Evolutionary conservation across 306 rosid species (phyloP), one percentile per base, ranked within the genome.

Genomic region (Acmispon strigosus): DNA sequence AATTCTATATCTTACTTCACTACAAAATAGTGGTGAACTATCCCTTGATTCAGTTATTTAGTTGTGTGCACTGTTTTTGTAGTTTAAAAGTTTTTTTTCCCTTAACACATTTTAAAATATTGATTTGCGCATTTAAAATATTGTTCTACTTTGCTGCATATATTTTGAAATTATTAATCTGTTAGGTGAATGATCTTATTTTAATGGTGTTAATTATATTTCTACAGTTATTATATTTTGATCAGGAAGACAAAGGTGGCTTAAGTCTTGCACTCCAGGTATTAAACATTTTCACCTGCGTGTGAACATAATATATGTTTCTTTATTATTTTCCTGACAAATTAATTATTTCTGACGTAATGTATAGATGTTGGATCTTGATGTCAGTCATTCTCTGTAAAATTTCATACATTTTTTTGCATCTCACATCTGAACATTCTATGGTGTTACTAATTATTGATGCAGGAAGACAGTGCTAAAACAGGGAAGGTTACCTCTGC

Each of bases 231-330:
- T 48, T 95, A 67, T 87, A 89, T 82, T 95, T 95, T 74, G 97
- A 95, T 77, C 96, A 73, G 74, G 99, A 88, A 68, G 96, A 84
- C 70, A 89, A 66, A 49, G 83, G 91, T 55, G 99, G 99, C 74
- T 75, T 95, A 76, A 90, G 97, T 76, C 96, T 95, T 74, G 94
- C 93, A 49, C 84, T 95, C 68, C 99, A 95, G 96, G 99, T 95
- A 86, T 50, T 73, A 39, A 56, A 20, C 78, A 27, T 58, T 81
- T 32, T 72, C 34, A 49, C n/a, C 24, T 73, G 15, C 45, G 48
- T 73, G 44, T 29, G n/a, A 58, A 58, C 27, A 53, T 72, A 62
- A 49, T 39, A 18, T 16, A n/a, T 45, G 41, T 10, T 14, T 70
- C 60, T 49, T 52, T 39, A 8, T 39, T 39, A 6, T 29, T 43